These are phyloP conservation scores for Phytophthora pisi DNA, from an alignment of 352 stramenopile genomes.

Conservation along the genomic window DNA sequence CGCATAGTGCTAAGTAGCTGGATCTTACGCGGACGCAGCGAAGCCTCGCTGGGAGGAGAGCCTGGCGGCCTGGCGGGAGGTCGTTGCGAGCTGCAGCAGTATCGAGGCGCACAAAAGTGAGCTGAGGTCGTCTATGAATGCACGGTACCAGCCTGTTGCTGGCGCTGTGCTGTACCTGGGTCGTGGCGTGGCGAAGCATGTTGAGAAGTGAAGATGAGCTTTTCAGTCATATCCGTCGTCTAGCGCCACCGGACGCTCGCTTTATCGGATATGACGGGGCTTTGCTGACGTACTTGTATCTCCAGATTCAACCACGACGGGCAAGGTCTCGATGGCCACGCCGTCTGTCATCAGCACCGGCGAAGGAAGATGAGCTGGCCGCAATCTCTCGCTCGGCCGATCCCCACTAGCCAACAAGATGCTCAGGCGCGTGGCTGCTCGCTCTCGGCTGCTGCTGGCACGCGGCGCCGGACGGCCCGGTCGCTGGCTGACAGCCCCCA, in stretches of 20 bases:
- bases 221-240: constrained; percentile 1
- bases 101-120: background rate
- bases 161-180: constrained; percentile 16
- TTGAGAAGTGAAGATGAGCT: constrained; percentile 1
- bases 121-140: background rate
- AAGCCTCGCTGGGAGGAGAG: constrained; percentile 35
- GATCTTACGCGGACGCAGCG: constrained; percentile 40
- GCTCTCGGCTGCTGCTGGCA: constrained; percentile 1
- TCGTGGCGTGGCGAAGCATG: constrained; percentile 34
- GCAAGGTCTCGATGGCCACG: constrained; percentile 8
- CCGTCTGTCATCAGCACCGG: constrained; percentile 11
- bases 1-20: background rate
- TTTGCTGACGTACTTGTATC: background rate
- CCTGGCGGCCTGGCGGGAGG: constrained; percentile 21
- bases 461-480: background rate
- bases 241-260: constrained; percentile 29
- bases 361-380: background rate
- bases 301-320: constrained; percentile 6
- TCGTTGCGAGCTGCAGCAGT: constrained; percentile 22
- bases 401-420: constrained; percentile 31
- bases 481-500: constrained; percentile 1
- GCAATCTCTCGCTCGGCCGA: constrained; percentile 14
- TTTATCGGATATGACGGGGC: no score
- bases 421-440: constrained; percentile 20
- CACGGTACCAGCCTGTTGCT: background rate